Percentiles rank a stretch among this genome's conserved stretches.
Conservation (phyloP, 176 grass and related monocot species). For the Aegilops sharonensis region DNA sequence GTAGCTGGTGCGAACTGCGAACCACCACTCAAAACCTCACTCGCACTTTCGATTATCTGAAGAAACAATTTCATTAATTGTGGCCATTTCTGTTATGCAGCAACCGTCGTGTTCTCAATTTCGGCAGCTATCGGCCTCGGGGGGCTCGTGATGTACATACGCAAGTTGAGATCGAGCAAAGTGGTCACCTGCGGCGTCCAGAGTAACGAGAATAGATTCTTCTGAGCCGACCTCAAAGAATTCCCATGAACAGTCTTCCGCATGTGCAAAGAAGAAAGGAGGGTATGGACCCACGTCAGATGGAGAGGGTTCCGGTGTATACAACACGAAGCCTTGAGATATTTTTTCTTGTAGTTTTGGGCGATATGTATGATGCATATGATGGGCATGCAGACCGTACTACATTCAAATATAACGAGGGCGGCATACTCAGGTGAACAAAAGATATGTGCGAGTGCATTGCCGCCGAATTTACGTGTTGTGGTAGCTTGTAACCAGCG, state of each 20-base stretch:
- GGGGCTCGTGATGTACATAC: constrained; percentile 75
- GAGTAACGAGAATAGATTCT: constrained; percentile 84
- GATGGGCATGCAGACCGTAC: not conserved
- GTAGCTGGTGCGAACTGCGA: constrained; percentile 66
- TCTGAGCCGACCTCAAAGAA: constrained; percentile 20
- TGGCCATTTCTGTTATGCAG: constrained; percentile 33
- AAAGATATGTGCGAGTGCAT: not conserved
- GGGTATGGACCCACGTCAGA: not conserved
- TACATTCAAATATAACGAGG: not conserved
- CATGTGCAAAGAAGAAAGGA: not conserved
- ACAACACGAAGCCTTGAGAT: not conserved
- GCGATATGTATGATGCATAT: not conserved
- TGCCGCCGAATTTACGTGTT: not conserved
- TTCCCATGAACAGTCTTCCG: not conserved
- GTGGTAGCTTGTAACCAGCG: not conserved
- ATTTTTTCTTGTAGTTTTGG: not conserved
- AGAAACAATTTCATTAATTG: not conserved
- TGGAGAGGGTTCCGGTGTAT: too few species aligned
- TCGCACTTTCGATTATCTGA: not conserved
- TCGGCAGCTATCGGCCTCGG: constrained; percentile 55
- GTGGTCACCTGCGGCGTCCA: constrained; percentile 84
- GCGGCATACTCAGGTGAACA: not conserved
- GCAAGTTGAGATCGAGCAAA: constrained; percentile 60
- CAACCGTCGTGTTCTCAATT: constrained; percentile 59
- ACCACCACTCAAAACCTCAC: not conserved